These are phyloP conservation scores for Yamadazyma atlantica DNA, from an alignment of 1,139 yeast species.

Conservation along the genomic window DNA sequence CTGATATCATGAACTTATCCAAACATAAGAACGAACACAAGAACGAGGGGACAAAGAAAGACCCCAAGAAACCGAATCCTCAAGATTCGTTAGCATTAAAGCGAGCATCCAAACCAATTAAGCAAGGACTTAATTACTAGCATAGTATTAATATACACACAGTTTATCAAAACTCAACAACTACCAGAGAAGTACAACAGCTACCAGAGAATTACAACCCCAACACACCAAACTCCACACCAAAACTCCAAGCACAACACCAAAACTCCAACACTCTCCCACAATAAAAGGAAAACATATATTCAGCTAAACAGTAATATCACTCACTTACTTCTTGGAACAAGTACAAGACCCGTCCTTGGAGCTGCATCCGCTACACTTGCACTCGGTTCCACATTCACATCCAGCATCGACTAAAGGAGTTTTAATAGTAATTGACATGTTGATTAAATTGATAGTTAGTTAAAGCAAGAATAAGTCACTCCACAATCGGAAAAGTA, in stretches of 20 bases:
- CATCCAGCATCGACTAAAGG: constrained; percentile 4
- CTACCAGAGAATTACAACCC: too few relatives aligned
- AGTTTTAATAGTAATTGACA: neutral
- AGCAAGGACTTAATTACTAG: constrained; percentile 10
- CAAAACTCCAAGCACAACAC: neutral
- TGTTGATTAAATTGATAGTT: too few relatives aligned
- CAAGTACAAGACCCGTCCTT: constrained; percentile 3
- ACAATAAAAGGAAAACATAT: neutral
- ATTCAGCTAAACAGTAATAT: neutral
- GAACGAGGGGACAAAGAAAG: too few relatives aligned
- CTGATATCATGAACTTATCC: constrained; percentile 33
- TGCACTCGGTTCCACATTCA: constrained; percentile 4
- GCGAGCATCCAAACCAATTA: constrained; percentile 3
- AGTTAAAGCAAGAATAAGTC: too few relatives aligned
- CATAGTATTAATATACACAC: constrained; percentile 1
- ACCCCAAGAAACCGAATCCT: too few relatives aligned
- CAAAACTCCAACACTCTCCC: too few relatives aligned
- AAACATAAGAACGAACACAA: constrained; percentile 42
- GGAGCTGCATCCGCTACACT: constrained; percentile 2
- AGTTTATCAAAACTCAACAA: too few relatives aligned
- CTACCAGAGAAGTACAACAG: too few relatives aligned
- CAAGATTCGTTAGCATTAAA: neutral
- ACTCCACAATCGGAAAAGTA: too few relatives aligned
- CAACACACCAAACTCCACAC: too few relatives aligned
- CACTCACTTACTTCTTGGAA: neutral